Conservation (phyloP, 2,329 filamentous ascomycete species). For the Hymenoscyphus linearis region DNA sequence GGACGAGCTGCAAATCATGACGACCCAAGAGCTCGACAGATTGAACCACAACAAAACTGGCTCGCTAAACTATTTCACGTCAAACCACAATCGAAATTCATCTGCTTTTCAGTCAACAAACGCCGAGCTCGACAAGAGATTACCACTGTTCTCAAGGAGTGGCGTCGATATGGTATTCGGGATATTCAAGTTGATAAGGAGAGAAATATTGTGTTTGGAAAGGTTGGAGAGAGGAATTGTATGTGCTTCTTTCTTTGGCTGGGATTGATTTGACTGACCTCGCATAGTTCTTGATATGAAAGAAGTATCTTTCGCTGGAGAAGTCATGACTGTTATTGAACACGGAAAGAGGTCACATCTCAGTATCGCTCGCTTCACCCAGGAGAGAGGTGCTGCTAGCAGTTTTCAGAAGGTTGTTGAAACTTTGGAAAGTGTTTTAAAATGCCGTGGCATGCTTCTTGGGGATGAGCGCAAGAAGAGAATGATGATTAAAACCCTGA, state of each 20-base stretch:
- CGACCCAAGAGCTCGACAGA: slow-evolving; percentile 38
- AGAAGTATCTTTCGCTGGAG: slow-evolving; percentile 79
- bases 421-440: slow-evolving; percentile 65
- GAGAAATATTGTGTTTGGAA: slow-evolving; percentile 73
- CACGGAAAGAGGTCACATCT: slow-evolving; percentile 72
- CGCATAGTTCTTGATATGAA: slow-evolving; percentile 69
- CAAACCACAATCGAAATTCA: slow-evolving; percentile 69
- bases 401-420: slow-evolving; percentile 82
- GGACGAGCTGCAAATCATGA: slow-evolving; percentile 36
- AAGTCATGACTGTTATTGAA: slow-evolving; percentile 85
- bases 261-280: slow-evolving; percentile 16
- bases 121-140: slow-evolving; percentile 74
- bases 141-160: slow-evolving; percentile 63
- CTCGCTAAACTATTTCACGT: slow-evolving; percentile 83
- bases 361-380: slow-evolving; percentile 78
- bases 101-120: slow-evolving; percentile 72
- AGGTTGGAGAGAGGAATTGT: slow-evolving; percentile 75
- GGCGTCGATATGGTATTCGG: slow-evolving; percentile 58
- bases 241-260: slow-evolving; percentile 37
- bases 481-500: slow-evolving; percentile 67
- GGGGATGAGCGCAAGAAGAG: slow-evolving; percentile 59
- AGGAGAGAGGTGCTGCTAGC: slow-evolving; percentile 85
- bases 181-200: slow-evolving; percentile 75
- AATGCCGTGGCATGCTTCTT: slow-evolving; percentile 60
- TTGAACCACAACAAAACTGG: slow-evolving; percentile 75